A percentile compares a stretch with the other conserved stretches of the same genome.
phyloP scores from a whole-genome alignment of 148 eudicot genomes.

The Cornus suecica region DNA sequence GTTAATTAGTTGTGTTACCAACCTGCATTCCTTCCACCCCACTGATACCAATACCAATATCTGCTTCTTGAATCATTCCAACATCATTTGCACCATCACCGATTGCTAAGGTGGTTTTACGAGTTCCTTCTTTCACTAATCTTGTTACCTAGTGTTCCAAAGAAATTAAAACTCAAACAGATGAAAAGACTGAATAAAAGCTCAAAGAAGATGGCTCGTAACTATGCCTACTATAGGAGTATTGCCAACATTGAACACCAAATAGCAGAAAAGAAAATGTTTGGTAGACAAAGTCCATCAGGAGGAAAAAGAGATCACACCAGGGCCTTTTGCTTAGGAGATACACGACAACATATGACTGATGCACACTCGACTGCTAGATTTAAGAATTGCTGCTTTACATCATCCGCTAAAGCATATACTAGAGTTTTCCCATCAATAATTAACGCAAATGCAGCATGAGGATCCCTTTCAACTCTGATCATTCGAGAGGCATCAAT shows the following conservation, averaged over 20 bases:
- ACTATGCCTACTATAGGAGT: not conserved
- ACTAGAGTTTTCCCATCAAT: conserved; percentile 84
- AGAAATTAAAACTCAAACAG: no score
- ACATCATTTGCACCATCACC: conserved; percentile 82
- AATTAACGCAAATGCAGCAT: conserved; percentile 90
- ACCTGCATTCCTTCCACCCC: conserved; percentile 80
- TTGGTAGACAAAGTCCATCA: not conserved
- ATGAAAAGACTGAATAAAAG: not conserved
- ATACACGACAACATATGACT: conserved; percentile 96
- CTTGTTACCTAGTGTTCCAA: conserved; percentile 42
- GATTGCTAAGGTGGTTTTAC: conserved; percentile 61
- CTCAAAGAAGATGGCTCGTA: not conserved
- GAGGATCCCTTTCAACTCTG: conserved; percentile 82
- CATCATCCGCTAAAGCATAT: conserved; percentile 74
- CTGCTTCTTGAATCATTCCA: conserved; percentile 81
- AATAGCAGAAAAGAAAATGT: not conserved
- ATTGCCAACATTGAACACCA: not conserved
- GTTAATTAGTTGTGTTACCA: conserved; percentile 24
- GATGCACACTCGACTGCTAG: conserved; percentile 87
- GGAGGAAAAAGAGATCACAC: conserved; percentile 30
- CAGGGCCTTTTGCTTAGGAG: conserved; percentile 94
- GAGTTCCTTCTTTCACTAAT: conserved; percentile 67
- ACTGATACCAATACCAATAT: conserved; percentile 72
- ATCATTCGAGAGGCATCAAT: conserved; percentile 72
- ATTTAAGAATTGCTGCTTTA: conserved; percentile 67